phyloP scores from a whole-genome alignment of 768 basidiomycete species.

The Macrolepiota fuliginosa region DNA sequence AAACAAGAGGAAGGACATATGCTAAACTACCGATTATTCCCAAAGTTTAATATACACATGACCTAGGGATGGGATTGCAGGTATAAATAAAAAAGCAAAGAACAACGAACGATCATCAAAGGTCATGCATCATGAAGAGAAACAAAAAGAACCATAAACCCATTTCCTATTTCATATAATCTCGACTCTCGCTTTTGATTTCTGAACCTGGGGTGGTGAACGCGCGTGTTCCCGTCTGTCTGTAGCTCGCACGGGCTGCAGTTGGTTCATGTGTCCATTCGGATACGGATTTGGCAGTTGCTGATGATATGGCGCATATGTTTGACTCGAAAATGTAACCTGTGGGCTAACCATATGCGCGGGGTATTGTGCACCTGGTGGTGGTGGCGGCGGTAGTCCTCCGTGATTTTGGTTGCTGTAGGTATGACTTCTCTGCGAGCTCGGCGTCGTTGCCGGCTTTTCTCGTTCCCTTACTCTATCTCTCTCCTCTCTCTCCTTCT shows the following conservation, averaged over 20 bases:
- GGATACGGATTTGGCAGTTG: constrained; percentile 1
- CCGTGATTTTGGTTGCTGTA: background rate
- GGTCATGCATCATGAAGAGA: background rate
- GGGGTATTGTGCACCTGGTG: constrained; percentile 8
- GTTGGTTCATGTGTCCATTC: background rate
- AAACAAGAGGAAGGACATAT: too few species aligned
- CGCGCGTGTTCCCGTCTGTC: background rate
- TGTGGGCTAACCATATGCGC: background rate
- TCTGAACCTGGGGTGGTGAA: background rate
- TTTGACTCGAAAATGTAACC: background rate
- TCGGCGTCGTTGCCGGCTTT: background rate
- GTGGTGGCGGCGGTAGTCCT: too few species aligned
- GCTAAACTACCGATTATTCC: background rate
- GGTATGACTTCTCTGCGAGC: background rate
- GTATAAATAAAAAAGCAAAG: background rate
- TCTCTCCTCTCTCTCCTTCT: background rate
- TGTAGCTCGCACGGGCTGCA: background rate
- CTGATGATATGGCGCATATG: background rate
- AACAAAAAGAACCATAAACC: background rate
- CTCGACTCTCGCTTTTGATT: constrained; percentile 1
- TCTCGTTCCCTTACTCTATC: background rate
- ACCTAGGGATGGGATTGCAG: background rate
- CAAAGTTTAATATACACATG: background rate
- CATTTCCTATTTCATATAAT: background rate
- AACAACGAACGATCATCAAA: background rate